Conservation (phyloP, 1,284 basidiomycete species). For the Rhodotorula sp. region DNA sequence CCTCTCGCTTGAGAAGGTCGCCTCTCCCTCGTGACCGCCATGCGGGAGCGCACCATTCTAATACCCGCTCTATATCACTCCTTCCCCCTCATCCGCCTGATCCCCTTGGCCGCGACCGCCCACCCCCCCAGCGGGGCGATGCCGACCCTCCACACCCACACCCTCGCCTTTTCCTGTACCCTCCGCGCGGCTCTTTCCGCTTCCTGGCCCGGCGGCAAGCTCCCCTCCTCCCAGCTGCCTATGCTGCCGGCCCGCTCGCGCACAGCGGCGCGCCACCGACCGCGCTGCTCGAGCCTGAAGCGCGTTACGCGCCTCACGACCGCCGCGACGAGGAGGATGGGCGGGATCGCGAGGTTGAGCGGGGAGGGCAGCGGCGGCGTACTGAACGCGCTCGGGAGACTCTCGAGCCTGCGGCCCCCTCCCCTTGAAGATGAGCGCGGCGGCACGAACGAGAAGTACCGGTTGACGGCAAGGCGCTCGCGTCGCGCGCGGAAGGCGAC, state of each 20-base stretch:
- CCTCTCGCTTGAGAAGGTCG: neutral
- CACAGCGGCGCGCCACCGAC: neutral
- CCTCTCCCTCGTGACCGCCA: too few relatives aligned
- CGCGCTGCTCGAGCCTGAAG: neutral
- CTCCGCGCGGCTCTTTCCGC: constrained; percentile 23
- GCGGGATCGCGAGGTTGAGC: constrained; percentile 29
- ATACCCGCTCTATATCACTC: constrained; percentile 26
- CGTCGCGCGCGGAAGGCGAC: constrained; percentile 41
- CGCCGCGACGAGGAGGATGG: constrained; percentile 11
- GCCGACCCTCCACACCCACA: constrained; percentile 42
- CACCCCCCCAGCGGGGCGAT: constrained; percentile 33
- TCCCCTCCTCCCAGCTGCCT: neutral
- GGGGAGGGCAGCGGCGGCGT: constrained; percentile 38
- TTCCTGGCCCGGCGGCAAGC: constrained; percentile 18
- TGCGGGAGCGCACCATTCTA: too few relatives aligned
- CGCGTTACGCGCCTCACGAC: constrained; percentile 10
- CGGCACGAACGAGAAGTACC: constrained; percentile 41
- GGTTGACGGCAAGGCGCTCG: constrained; percentile 40
- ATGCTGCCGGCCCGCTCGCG: neutral
- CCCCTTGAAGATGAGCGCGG: neutral
- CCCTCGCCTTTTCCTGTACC: constrained; percentile 27
- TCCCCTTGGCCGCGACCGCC: constrained; percentile 35
- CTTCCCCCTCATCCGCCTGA: constrained; percentile 24
- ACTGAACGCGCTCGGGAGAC: constrained; percentile 34
- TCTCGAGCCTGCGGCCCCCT: constrained; percentile 9